Base-by-base conservation (phyloP, 2,329 filamentous ascomycete genomes). In the Claviceps purpurea region DNA sequence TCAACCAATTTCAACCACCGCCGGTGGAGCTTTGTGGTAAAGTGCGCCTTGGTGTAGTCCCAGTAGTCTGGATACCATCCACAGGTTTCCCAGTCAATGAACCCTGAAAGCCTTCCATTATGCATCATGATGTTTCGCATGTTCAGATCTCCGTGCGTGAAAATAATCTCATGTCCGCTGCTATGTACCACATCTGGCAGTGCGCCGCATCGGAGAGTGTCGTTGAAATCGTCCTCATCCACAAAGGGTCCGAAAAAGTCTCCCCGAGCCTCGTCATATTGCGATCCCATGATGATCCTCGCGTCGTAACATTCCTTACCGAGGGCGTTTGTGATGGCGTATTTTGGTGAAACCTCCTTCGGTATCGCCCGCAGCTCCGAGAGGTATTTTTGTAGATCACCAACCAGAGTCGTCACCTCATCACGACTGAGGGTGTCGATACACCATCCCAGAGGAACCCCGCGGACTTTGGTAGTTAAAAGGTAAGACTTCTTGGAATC, bases 141-240 rank as follows among this genome's bases (percentile, higher is more conserved):
- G 26, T 60, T 63, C 0, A 68, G 51, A 34, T 67, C 62, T 4
- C 62, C 60, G 22, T 78, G 74, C 1, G 73, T 74, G 52, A 78
- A 73, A 0, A 71, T 64, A 16, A 59, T 53, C 0, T n/a, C 13
- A 24, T 59, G 53, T 2, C 48, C 52, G 14, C 18, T 44, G 4
- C 16, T 8, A 6, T 56, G 54, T 11, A 40, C 38, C 16, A 54
- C 40, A 42, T 20, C 11, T 5, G 53, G 54, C 3, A 57, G 22
- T 0, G 44, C 44, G 0, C 14, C 18, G 2, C 47, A n/a, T 5
- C 22, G 40, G 0, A 55, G 51, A 24, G 2, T 42, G 10, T 51
- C 2, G n/a, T 57, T 56, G 22, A 58, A 59, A 16, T 58, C 54
- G 3, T 52, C 48, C 41, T 56, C 54, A 2, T 41, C 13, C 2